Evolutionary conservation across 768 basidiomycete species (phyloP), one percentile per base, ranked within the genome.

Genomic region (Lactarius indigo): DNA sequence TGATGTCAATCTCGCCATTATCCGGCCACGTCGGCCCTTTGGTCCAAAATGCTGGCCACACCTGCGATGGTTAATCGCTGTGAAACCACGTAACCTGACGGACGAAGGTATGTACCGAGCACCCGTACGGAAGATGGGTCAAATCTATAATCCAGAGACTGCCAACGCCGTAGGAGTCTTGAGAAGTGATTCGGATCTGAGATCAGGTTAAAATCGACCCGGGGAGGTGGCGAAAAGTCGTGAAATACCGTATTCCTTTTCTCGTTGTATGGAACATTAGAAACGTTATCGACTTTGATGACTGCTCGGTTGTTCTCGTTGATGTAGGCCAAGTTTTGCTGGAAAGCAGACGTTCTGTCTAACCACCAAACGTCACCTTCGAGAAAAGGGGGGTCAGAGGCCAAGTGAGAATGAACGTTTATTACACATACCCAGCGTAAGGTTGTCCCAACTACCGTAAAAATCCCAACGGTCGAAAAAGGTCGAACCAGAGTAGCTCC

Each of bases 271-370:
- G 79, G 75, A 1, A 91, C 82, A 55, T 80, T 80, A 13, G 85
- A 85, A 9, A 77, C 76, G 72, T 91, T 91, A 79, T 93, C 91
- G 7, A 93, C 91, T 71, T 82, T 86, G 58, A 94, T 78, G 68
- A 94, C 81, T 6, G 86, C 87, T 63, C 87, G 84, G 8, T 89
- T 86, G 1, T 81, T 81, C 52, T 71, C 71, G 68, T 89, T 87
- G 69, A 90, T 74, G 71, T 83, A 90, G 5, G 86, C 85, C 23
- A 92, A 78, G 1, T 79, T 72, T 66, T 83, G 78, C 8, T 78
- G 73, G 13, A 76, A 74, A 1, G 87, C 88, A 26, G 78, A 77
- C 2, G 78, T 74, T 61, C 78, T 73, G 70, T 82, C 80, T 20
- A 87, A 78, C 79, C 83, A 91, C 50, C 83, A 84, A 20, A 85